phyloP scores from a whole-genome alignment of 2,329 filamentous ascomycete genomes.

The Diaporthe ilicicola region DNA sequence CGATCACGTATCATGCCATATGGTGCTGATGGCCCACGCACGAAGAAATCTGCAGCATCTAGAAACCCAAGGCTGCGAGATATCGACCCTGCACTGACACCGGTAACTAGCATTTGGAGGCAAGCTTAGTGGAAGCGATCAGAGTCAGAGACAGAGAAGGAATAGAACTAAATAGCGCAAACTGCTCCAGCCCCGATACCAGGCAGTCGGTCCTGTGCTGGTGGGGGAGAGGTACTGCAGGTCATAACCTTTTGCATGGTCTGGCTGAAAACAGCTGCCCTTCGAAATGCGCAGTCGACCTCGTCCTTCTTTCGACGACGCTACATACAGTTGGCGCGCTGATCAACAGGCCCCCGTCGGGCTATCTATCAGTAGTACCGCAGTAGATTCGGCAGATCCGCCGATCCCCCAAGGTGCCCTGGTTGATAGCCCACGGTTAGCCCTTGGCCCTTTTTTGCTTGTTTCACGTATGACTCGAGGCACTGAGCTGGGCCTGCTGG shows the following conservation, averaged over 20 bases:
- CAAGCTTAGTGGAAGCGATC: too few species aligned
- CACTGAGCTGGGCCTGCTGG: neutral
- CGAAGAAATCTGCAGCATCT: neutral
- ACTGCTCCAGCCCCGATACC: too few species aligned
- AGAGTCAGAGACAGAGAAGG: too few species aligned
- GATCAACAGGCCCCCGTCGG: neutral
- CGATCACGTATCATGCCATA: neutral
- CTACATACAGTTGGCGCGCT: neutral
- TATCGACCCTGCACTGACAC: neutral
- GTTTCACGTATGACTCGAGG: slow-evolving; percentile 21
- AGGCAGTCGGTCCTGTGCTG: too few species aligned
- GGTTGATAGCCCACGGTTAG: neutral
- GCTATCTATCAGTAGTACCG: too few species aligned
- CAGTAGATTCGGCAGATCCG: neutral
- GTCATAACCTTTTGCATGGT: too few species aligned
- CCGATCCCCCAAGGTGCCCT: neutral
- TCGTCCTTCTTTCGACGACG: neutral
- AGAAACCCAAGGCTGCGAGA: neutral
- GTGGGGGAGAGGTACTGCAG: neutral
- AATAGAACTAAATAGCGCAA: too few species aligned
- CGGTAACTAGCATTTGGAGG: too few species aligned
- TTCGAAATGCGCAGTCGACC: neutral
- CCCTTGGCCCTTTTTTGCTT: neutral
- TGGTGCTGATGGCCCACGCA: neutral
- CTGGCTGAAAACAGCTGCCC: too few species aligned